Evolutionary conservation across 192 early-diverging fungal genomes (phyloP).

Genomic region (Chytriomyces sp.): DNA sequence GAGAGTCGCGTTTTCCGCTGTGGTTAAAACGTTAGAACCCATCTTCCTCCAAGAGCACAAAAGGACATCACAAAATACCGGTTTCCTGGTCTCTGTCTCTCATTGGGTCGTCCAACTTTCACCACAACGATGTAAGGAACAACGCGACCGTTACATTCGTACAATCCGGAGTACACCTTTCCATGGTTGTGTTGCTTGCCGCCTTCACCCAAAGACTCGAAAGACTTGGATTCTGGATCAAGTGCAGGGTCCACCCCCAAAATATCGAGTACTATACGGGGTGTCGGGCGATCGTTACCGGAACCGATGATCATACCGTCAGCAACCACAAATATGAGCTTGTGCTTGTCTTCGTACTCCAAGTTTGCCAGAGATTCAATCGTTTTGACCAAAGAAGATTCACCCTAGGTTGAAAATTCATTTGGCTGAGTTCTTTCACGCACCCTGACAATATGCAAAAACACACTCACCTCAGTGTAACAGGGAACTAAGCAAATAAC

Average conservation of each 20-base stretch:
- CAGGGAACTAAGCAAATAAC: constrained; percentile 95
- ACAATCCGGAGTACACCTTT: constrained; percentile 96
- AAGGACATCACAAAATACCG: constrained; percentile 65
- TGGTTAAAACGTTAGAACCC: background rate
- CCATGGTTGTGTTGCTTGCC: constrained; percentile 88
- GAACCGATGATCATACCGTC: constrained; percentile 95
- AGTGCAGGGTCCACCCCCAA: constrained; percentile 86
- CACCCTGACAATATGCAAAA: background rate
- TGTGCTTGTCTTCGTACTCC: constrained; percentile 97
- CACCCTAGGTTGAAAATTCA: constrained; percentile 51
- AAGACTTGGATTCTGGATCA: constrained; percentile 72
- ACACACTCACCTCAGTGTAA: constrained; percentile 93
- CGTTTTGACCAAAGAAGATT: constrained; percentile 89
- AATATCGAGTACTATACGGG: constrained; percentile 95
- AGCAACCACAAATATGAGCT: constrained; percentile 92
- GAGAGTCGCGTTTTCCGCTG: constrained; percentile 97
- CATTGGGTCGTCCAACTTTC: constrained; percentile 88
- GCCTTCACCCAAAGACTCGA: constrained; percentile 79
- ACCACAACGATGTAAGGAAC: constrained; percentile 96
- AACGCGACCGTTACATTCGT: constrained; percentile 88
- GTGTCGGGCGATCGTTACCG: constrained; percentile 95
- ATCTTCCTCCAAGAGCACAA: background rate
- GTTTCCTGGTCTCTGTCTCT: constrained; percentile 89
- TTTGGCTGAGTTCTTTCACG: background rate
- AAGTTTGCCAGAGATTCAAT: constrained; percentile 90